Conservation (phyloP, 805 yeast genomes). For the Danielozyma ontarioensis region DNA sequence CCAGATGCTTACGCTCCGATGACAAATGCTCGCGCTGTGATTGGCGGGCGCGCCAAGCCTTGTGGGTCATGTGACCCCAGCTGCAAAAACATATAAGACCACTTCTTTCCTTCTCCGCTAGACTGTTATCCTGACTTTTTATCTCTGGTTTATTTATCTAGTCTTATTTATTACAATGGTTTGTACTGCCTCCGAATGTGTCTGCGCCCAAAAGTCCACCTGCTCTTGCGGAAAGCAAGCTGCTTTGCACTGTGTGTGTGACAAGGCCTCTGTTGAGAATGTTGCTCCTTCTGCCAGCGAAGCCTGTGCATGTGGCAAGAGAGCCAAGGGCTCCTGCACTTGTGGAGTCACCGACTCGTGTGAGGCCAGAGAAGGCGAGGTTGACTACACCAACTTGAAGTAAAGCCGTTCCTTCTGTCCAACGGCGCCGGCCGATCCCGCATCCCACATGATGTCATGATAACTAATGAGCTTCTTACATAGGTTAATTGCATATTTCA, state of each 20-base stretch:
- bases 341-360: conserved; percentile 43
- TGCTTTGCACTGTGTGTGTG: conserved; percentile 54
- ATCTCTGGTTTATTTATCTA: too few species aligned
- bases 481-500: too few species aligned
- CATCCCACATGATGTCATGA: too few species aligned
- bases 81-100: too few species aligned
- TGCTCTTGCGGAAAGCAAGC: conserved; percentile 61
- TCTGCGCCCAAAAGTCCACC: conserved; percentile 57
- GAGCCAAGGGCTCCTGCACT: conserved; percentile 48
- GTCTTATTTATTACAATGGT: background rate
- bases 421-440: background rate
- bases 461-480: too few species aligned
- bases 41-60: conserved; percentile 4
- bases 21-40: conserved; percentile 8
- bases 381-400: conserved; percentile 41
- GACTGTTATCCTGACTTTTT: too few species aligned
- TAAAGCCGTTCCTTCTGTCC: background rate
- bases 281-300: conserved; percentile 34
- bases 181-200: conserved; percentile 40
- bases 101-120: too few species aligned
- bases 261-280: conserved; percentile 48
- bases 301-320: conserved; percentile 58
- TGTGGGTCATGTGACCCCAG: background rate
- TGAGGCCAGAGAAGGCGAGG: conserved; percentile 51
- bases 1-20: too few species aligned